Conservation (phyloP, 192 early-diverging fungal genomes). For the Endogone sp. region DNA sequence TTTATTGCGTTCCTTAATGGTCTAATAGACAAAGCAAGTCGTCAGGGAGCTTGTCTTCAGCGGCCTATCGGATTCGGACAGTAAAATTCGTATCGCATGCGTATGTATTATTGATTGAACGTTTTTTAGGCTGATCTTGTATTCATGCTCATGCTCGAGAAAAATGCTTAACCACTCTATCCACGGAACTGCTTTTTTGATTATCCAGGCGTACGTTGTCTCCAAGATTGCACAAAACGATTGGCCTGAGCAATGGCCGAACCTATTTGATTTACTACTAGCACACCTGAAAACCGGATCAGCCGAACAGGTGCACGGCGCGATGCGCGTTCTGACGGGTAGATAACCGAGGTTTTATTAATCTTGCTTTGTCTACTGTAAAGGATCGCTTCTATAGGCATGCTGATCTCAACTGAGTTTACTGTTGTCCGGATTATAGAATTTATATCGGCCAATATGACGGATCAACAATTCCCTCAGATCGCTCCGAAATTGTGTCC, state of each 20-base stretch:
- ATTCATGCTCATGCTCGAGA: constrained; percentile 4
- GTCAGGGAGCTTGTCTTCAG: constrained; percentile 52
- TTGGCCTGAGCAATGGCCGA: constrained; percentile 93
- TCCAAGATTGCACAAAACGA: constrained; percentile 89
- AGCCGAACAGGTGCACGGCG: constrained; percentile 76
- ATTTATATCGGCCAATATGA: constrained; percentile 82
- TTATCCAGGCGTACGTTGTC: constrained; percentile 69
- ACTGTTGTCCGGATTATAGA: constrained; percentile 35
- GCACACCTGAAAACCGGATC: constrained; percentile 57
- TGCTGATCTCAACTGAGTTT: background rate
- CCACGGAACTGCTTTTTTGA: background rate
- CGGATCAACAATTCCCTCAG: constrained; percentile 80
- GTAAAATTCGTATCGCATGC: constrained; percentile 59
- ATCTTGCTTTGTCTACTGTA: background rate
- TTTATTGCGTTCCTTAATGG: background rate
- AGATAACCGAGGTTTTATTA: background rate
- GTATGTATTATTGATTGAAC: constrained; percentile 30
- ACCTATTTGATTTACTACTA: constrained; percentile 76
- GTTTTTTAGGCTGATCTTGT: background rate
- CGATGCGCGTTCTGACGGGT: constrained; percentile 77
- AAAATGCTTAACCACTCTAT: background rate
- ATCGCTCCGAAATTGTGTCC: constrained; percentile 80
- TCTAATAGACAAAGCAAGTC: constrained; percentile 48
- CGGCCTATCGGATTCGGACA: constrained; percentile 56
- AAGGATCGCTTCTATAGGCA: background rate